Evolutionary conservation across 2,329 filamentous ascomycete species (phyloP).

Genomic region (Epicoccum nigrum): DNA sequence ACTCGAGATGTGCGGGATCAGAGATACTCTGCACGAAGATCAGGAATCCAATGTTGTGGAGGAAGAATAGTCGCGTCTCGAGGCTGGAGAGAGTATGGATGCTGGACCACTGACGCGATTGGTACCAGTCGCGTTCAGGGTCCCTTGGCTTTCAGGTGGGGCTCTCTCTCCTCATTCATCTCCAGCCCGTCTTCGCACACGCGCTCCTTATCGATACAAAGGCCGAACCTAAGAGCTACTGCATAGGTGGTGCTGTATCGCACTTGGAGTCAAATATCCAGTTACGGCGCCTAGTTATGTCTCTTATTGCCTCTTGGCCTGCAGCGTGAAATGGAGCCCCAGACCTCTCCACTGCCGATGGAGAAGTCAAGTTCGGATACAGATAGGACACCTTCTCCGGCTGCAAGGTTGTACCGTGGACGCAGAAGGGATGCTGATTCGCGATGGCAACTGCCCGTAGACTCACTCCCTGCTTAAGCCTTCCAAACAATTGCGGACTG

Average conservation of each 20-base stretch:
- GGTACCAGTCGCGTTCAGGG: constrained; percentile 13
- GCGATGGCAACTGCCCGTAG: constrained; percentile 1
- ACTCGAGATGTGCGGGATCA: neutral
- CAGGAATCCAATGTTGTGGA: constrained; percentile 8
- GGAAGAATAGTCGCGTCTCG: constrained; percentile 20
- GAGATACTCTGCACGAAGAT: neutral
- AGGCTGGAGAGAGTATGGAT: constrained; percentile 19
- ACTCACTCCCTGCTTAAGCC: constrained; percentile 9
- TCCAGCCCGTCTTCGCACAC: constrained; percentile 10
- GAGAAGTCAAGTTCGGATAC: neutral
- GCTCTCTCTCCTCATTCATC: constrained; percentile 6
- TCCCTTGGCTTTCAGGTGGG: neutral
- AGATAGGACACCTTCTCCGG: constrained; percentile 3
- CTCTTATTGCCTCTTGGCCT: too few relatives aligned
- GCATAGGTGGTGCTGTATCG: neutral
- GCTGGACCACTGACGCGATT: constrained; percentile 12
- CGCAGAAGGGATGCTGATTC: constrained; percentile 5
- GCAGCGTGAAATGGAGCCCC: too few relatives aligned
- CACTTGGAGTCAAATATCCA: neutral
- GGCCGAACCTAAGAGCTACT: neutral
- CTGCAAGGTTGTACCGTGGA: constrained; percentile 12
- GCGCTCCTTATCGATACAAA: constrained; percentile 7
- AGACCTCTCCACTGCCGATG: too few relatives aligned
- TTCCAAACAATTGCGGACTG: constrained; percentile 3
- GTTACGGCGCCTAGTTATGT: too few relatives aligned